Evolutionary conservation across 2,329 filamentous ascomycete genomes (phyloP).

Genomic region (Sporothrix variecibatus): DNA sequence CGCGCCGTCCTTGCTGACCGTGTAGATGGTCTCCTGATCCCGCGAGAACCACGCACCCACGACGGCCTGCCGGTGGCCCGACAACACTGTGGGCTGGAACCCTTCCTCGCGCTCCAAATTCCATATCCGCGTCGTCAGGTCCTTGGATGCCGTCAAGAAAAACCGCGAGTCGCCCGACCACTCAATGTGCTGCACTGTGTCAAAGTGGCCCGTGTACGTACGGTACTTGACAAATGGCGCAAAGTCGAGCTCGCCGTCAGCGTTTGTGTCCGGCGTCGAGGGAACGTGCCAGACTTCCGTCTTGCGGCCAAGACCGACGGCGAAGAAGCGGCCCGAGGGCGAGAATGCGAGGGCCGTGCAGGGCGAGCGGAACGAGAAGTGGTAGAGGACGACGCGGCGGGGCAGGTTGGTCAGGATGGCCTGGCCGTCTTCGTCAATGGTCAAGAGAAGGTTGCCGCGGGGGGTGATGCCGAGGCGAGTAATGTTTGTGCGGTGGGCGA

Average conservation of each 20-base stretch:
- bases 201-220: slow-evolving; percentile 85
- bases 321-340: slow-evolving; percentile 87
- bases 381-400: slow-evolving; percentile 82
- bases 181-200: slow-evolving; percentile 80
- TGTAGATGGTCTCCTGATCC: slow-evolving; percentile 94
- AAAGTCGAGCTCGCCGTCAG: slow-evolving; percentile 84
- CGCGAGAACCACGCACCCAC: slow-evolving; percentile 96
- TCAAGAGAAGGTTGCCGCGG: slow-evolving; percentile 86
- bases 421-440: slow-evolving; percentile 90
- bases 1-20: slow-evolving; percentile 95
- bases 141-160: slow-evolving; percentile 88
- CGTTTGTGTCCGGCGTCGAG: slow-evolving; percentile 77
- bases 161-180: slow-evolving; percentile 98
- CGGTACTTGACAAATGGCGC: slow-evolving; percentile 90
- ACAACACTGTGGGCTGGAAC: slow-evolving; percentile 85
- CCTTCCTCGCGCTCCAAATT: slow-evolving; percentile 83
- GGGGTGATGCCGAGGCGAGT: slow-evolving; percentile 84
- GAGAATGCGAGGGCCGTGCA: slow-evolving; percentile 87
- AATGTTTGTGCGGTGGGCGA: slow-evolving; percentile 94
- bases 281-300: slow-evolving; percentile 97
- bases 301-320: slow-evolving; percentile 80
- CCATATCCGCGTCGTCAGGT: slow-evolving; percentile 93
- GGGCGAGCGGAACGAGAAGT: slow-evolving; percentile 89
- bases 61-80: slow-evolving; percentile 87
- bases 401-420: slow-evolving; percentile 90